Base-by-base conservation (phyloP, 805 yeast genomes). In the fission yeast (Schizosaccharomyces pombe) region DNA sequence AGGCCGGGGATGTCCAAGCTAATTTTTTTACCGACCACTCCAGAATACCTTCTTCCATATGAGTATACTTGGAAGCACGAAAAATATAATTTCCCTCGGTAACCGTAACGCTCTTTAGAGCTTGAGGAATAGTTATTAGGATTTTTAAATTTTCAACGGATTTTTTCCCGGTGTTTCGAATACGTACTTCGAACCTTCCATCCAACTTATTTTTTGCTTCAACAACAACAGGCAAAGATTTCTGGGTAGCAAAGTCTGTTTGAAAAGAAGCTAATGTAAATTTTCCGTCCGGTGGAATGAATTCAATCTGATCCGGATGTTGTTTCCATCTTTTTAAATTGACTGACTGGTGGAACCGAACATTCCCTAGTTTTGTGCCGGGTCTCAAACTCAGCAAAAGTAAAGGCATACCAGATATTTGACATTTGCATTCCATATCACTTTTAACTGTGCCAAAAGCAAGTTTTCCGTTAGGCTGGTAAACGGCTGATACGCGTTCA, bases 211-310 rank as follows among this genome's bases (percentile, higher is more conserved):
- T 22, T n/a, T 30, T 49, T 4, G 34, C 39, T 8, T 32, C 34
- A 8, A 34, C 47, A 9, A 11, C 43, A 16, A 33, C 19, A 11
- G 31, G 47, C 47, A 28, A n/a, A 26, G 53, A 9, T 24, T 32
- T 49, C 12, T 26, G 26, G 14, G 16, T 32, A 8, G 22, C 14
- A n/a, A 52, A 52, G 4, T 37, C 47, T 1, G 30, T n/a, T 8
- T 31, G 30, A 65, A 87, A 87, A 8, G 75, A 65, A 73, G 80
- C 74, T 24, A 87, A 63, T 2, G 72, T 69, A 43, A 77, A 76
- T 56, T 69, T 73, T 5, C 93, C 96, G 65, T 89, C 95, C 0
- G 97, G 94, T 4, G 97, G 98, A 19, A 82, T 72, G 61, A 89
- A 85, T 16, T 77, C 70, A 32, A 86, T 62, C 0, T 67, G 58